Base-by-base conservation (phyloP, 768 basidiomycete genomes). In the Flagelloscypha sp. region DNA sequence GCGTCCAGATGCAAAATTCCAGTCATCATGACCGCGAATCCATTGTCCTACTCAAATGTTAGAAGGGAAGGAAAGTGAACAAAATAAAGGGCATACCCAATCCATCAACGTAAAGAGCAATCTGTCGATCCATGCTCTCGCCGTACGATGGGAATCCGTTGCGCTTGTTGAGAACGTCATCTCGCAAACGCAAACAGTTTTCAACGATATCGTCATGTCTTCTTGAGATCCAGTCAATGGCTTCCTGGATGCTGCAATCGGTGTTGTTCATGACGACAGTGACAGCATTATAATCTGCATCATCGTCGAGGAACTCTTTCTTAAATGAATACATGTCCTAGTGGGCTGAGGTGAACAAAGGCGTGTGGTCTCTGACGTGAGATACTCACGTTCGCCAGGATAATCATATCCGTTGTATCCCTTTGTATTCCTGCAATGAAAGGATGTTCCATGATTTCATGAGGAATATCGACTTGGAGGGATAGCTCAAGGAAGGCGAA, bases 391-490 rank as follows among this genome's bases (percentile, higher is more conserved):
- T 46, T 46, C 6, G 36, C 25, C 1, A 46, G 25, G 21, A 43
- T 24, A 8, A 41, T 28, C 41, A 48, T 40, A n/a, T 46, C 44
- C 3, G 35, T 30, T 4, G 37, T 27, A 6, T 40, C 44, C 9
- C 29, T 21, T 18, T 34, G 28, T 15, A 45, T 18, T 7, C 34
- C 28, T 10, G 27, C 36, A 6, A 46, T 37, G 7, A 25, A 22
- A 9, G 35, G 37, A 22, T 39, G 38, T 7, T 41, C 20, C 18
- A 38, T 30, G 15, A 43, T 41, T 21, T 43, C 38, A 27, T 41
- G 35, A 7, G 36, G 28, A n/a, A 59, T 38, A 24, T 47, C 36
- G 15, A 59, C 35, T 16, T 49, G 33, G 27, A 28, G 33, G 36
- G 33, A 34, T 18, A 24, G 40, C 27, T 30, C 36, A 34, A 35